A percentile compares a stretch with the other conserved stretches of the same genome.
Conservation (phyloP, 2,329 filamentous ascomycete species). For the Exutisphaerella laricina region DNA sequence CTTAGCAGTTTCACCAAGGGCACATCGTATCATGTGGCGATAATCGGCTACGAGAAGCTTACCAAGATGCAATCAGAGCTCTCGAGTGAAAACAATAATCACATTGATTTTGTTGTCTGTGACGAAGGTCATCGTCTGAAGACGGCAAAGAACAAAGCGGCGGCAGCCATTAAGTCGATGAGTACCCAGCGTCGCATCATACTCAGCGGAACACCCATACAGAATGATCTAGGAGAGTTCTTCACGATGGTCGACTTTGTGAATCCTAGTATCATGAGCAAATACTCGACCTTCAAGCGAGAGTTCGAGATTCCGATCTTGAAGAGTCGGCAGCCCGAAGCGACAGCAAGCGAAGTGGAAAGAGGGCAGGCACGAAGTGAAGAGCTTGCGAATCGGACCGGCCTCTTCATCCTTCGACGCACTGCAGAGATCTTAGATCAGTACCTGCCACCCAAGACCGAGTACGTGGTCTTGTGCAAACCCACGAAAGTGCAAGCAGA, state of each 20-base stretch:
- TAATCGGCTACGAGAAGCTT: slow-evolving; percentile 67
- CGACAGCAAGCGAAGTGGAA: slow-evolving; percentile 56
- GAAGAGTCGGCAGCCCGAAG: slow-evolving; percentile 58
- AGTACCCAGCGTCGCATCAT: slow-evolving; percentile 58
- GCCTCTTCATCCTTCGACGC: slow-evolving; percentile 59
- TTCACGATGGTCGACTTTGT: slow-evolving; percentile 64
- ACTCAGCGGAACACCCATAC: slow-evolving; percentile 61
- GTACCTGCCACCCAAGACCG: slow-evolving; percentile 61
- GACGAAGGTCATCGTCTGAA: slow-evolving; percentile 65
- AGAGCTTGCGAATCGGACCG: slow-evolving; percentile 56
- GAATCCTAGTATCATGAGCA: slow-evolving; percentile 60
- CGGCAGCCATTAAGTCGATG: slow-evolving; percentile 58
- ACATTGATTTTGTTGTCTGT: slow-evolving; percentile 67
- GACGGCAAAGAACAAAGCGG: slow-evolving; percentile 63
- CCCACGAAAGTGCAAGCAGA: slow-evolving; percentile 56
- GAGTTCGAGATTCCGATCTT: slow-evolving; percentile 62
- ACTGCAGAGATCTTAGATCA: slow-evolving; percentile 62
- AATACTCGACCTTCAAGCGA: slow-evolving; percentile 56
- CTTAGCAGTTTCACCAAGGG: slow-evolving; percentile 63
- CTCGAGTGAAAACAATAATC: slow-evolving; percentile 53
- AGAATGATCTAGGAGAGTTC: slow-evolving; percentile 64
- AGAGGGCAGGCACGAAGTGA: slow-evolving; percentile 58
- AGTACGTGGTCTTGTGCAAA: slow-evolving; percentile 61
- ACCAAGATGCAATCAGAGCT: slow-evolving; percentile 60
- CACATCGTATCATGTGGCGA: slow-evolving; percentile 63